Evolutionary conservation across 495 filamentous ascomycete species (phyloP).

Genomic region (Aspergillus egyptiacus): DNA sequence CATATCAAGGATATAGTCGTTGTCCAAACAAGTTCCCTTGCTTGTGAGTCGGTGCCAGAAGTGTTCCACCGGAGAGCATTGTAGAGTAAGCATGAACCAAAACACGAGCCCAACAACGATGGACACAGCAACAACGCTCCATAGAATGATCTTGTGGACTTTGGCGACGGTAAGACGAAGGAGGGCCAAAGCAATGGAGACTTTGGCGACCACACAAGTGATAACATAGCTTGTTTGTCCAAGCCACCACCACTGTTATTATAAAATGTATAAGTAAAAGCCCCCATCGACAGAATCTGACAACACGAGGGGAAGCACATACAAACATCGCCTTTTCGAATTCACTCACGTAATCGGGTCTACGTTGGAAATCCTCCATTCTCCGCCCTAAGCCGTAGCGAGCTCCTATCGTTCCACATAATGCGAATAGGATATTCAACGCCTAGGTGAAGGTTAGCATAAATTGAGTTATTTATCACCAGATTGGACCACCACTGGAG

Average conservation of each 20-base stretch:
- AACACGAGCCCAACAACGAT: slow-evolving; percentile 27
- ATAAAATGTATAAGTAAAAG: neutral
- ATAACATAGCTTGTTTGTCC: slow-evolving; percentile 34
- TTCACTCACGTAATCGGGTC: neutral
- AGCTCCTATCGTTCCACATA: slow-evolving; percentile 35
- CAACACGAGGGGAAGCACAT: slow-evolving; percentile 14
- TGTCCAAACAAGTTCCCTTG: slow-evolving; percentile 29
- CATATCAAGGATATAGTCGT: slow-evolving; percentile 27
- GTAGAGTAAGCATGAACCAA: slow-evolving; percentile 36
- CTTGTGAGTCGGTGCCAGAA: slow-evolving; percentile 32
- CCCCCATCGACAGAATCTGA: neutral
- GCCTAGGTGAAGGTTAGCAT: slow-evolving; percentile 8
- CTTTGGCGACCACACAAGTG: slow-evolving; percentile 29
- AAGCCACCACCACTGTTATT: slow-evolving; percentile 41
- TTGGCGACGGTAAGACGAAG: slow-evolving; percentile 33
- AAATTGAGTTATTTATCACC: neutral
- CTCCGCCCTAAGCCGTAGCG: slow-evolving; percentile 34
- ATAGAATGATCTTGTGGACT: slow-evolving; percentile 27
- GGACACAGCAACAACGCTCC: slow-evolving; percentile 26
- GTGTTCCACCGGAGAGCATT: slow-evolving; percentile 37
- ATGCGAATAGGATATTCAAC: slow-evolving; percentile 33
- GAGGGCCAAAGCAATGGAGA: slow-evolving; percentile 38
- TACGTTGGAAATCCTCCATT: slow-evolving; percentile 2
- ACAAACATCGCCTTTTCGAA: slow-evolving; percentile 37
- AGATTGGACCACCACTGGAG: neutral